Percentiles rank a stretch among this genome's conserved stretches.
These are phyloP conservation scores for Eragrostis nindensis DNA, from an alignment of 176 grass and related monocot genomes.

Conservation along the genomic window DNA sequence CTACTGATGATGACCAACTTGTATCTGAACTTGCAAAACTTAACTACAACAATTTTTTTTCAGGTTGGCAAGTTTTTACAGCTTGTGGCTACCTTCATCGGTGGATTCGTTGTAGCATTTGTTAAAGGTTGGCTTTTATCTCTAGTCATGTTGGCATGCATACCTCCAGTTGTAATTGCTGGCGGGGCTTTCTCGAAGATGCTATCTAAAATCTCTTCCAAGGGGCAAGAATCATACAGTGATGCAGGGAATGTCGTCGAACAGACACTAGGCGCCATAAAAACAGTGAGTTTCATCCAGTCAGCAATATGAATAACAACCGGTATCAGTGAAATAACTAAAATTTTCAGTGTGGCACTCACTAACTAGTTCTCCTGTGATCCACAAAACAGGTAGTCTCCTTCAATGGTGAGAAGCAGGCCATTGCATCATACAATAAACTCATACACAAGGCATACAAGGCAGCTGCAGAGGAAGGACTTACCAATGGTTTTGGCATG, in stretches of 20 bases:
- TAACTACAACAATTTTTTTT: neutral
- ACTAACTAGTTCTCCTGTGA: neutral
- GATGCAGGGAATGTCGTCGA: conserved; percentile 82
- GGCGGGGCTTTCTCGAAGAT: conserved; percentile 47
- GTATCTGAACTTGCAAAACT: neutral
- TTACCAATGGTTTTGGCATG: conserved; percentile 60
- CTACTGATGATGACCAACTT: neutral
- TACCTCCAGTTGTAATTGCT: conserved; percentile 62
- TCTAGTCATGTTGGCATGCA: conserved; percentile 64
- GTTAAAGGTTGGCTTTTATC: conserved; percentile 67
- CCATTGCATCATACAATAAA: conserved; percentile 56
- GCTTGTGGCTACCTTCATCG: conserved; percentile 57
- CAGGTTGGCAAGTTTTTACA: conserved; percentile 79
- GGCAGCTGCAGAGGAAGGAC: conserved; percentile 57
- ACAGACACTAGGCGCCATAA: conserved; percentile 74
- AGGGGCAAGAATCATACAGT: conserved; percentile 61
- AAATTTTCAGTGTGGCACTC: conserved; percentile 1
- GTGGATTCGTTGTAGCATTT: conserved; percentile 77
- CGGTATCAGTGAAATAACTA: neutral
- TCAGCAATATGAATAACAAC: neutral
- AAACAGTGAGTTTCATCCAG: conserved; percentile 57
- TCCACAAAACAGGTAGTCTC: conserved; percentile 54
- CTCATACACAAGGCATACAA: conserved; percentile 62
- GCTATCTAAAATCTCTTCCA: conserved; percentile 47
- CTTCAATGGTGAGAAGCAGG: conserved; percentile 76